These are phyloP conservation scores for Erythrophleum ivorense DNA, from an alignment of 331 rosid species.

Conservation along the genomic window DNA sequence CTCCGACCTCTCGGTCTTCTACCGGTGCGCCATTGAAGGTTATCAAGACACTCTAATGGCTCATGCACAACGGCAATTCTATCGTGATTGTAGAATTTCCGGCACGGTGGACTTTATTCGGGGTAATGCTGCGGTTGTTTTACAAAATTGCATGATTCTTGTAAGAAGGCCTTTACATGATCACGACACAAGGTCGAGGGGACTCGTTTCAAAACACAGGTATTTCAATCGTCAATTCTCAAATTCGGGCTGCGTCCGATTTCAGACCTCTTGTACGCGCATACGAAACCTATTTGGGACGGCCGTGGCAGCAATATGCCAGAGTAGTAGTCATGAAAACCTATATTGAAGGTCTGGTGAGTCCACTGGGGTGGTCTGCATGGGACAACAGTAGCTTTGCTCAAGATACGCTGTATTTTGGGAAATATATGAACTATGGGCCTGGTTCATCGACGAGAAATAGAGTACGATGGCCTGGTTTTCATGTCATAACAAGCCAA, in stretches of 20 bases:
- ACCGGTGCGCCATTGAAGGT: constrained; percentile 63
- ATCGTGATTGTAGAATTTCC: constrained; percentile 65
- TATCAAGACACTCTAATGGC: constrained; percentile 93
- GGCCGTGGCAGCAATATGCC: constrained; percentile 80
- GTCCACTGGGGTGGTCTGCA: constrained; percentile 70
- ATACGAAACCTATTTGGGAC: constrained; percentile 64
- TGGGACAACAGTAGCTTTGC: constrained; percentile 57
- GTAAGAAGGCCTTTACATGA: constrained; percentile 63
- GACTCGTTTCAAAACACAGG: constrained; percentile 77
- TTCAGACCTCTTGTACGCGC: constrained; percentile 46
- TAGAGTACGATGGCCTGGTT: constrained; percentile 76
- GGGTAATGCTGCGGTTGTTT: constrained; percentile 78
- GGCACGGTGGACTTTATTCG: constrained; percentile 89
- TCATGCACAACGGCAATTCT: constrained; percentile 85
- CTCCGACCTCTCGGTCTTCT: constrained; percentile 76
- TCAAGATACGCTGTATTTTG: constrained; percentile 56
- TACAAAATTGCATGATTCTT: constrained; percentile 69
- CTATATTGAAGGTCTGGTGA: constrained; percentile 57
- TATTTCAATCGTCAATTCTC: constrained; percentile 64
- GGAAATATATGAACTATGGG: constrained; percentile 69
- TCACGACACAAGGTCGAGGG: constrained; percentile 81
- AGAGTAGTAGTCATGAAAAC: constrained; percentile 60
- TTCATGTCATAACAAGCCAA: constrained; percentile 56
- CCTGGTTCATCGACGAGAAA: constrained; percentile 51
- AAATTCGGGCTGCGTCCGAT: constrained; percentile 60